Evolutionary conservation across 1,139 yeast species (phyloP), one percentile per base, ranked within the genome.

Genomic region (Wickerhamomyces sp.): DNA sequence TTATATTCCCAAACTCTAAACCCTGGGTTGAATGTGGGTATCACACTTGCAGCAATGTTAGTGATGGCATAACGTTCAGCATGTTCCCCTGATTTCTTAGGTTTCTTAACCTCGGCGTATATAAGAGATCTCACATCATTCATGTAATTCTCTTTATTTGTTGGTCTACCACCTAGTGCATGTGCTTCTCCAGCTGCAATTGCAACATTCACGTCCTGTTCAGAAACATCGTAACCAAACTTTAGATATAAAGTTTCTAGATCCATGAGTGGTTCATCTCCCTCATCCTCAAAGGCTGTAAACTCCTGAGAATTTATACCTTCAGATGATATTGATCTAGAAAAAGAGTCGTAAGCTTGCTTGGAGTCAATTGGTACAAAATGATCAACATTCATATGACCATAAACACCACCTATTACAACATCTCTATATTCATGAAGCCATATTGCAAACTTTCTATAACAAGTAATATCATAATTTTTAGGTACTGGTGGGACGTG

Each of bases 311-410:
- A 19, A 7, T 44, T 51, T 18, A 43, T 37, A 3, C 47, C 50
- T 27, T 39, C 29, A 7, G 21, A 36, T 14, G 24, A 28, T 35
- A 37, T 40, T 48, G 52, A 45, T 26, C 41, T 42, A 43, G 37
- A 30, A 4, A 38, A 47, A 2, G 81, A 74, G 42, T 70, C 68
- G 64, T 84, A 80, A 1, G 92, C 86, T 45, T 76, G 74, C 31
- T 72, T 72, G 1, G 88, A 73, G 63, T 86, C 94, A 48, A 82
- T 68, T 0, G 95, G 87, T 35, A 84, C 70, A 55, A 85, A 86
- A 62, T 87, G 95, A 57, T 87, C 95, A 43, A 86, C 65, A 59
- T 87, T 87, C 95, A 87, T 87, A 56, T 87, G 96, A 0, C 96
- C 96, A 58, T 74, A 87, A 24, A 87, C 63, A 12, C 92, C 89